Conservation (phyloP, 2,329 filamentous ascomycete species). For the Colletotrichum abscissum region DNA sequence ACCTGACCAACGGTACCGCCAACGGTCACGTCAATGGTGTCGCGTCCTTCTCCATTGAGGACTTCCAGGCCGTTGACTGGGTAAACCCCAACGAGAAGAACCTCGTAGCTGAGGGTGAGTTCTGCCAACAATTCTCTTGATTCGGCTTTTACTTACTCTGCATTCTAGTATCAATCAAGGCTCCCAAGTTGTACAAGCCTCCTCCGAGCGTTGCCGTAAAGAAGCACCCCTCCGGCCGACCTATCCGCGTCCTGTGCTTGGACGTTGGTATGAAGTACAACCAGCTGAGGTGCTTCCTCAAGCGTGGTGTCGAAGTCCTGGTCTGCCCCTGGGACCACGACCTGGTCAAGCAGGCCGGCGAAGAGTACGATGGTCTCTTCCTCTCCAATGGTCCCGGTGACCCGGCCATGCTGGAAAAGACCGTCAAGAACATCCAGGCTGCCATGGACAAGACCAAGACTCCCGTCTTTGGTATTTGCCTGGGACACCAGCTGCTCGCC, state of each 20-base stretch:
- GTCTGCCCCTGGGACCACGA: conserved; percentile 98
- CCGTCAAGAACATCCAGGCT: conserved; percentile 81
- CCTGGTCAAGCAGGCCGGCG: conserved; percentile 79
- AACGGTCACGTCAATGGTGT: conserved; percentile 42
- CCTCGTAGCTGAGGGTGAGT: conserved; percentile 92
- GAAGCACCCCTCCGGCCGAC: conserved; percentile 88
- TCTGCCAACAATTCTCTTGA: conserved; percentile 31
- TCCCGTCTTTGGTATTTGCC: conserved; percentile 95
- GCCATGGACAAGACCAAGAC: conserved; percentile 83
- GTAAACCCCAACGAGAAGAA: conserved; percentile 92
- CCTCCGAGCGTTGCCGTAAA: conserved; percentile 73
- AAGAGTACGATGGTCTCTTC: conserved; percentile 95
- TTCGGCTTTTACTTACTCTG: conserved; percentile 51
- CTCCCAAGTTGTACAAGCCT: conserved; percentile 87
- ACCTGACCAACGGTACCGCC: conserved; percentile 56
- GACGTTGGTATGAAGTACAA: conserved; percentile 99
- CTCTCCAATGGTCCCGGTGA: conserved; percentile 98
- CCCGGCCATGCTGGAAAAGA: conserved; percentile 84
- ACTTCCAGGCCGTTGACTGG: conserved; percentile 89
- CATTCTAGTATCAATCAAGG: conserved; percentile 83
- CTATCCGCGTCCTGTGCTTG: conserved; percentile 88
- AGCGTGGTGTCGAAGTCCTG: conserved; percentile 90
- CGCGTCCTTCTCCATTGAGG: conserved; percentile 41
- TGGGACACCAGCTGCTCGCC: conserved; percentile 93
- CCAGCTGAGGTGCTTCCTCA: conserved; percentile 92